phyloP scores from a whole-genome alignment of 352 stramenopile species.

The Phytophthora sp. region DNA sequence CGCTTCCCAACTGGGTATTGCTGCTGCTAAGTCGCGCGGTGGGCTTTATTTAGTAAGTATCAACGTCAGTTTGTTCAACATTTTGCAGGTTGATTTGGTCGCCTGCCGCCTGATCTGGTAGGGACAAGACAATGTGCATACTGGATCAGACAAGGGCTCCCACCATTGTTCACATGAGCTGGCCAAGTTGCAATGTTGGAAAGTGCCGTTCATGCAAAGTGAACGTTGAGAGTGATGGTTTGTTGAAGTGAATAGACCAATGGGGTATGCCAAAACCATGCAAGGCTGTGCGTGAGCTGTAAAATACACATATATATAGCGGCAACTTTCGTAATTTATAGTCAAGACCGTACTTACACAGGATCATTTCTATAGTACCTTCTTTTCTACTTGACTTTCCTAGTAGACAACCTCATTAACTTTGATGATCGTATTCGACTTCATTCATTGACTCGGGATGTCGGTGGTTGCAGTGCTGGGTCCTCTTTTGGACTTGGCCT shows the following conservation, averaged over 20 bases:
- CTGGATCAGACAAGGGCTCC: too few relatives aligned
- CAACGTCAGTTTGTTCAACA: too few relatives aligned
- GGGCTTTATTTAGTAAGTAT: too few relatives aligned
- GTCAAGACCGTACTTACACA: conserved; percentile 19
- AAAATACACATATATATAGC: background rate
- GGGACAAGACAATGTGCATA: too few relatives aligned
- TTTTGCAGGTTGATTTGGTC: too few relatives aligned
- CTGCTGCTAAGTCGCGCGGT: too few relatives aligned
- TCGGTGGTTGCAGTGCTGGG: background rate
- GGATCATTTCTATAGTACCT: conserved; percentile 27
- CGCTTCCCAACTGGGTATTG: too few relatives aligned
- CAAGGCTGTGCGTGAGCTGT: background rate
- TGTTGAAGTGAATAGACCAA: conserved; percentile 2
- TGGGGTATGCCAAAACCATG: background rate
- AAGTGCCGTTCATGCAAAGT: too few relatives aligned
- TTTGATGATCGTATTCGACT: conserved; percentile 17
- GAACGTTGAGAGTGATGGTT: background rate
- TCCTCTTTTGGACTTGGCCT: background rate
- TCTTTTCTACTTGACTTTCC: conserved; percentile 20
- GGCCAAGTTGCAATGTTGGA: too few relatives aligned
- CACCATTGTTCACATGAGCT: too few relatives aligned
- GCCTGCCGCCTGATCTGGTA: too few relatives aligned
- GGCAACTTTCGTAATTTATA: background rate
- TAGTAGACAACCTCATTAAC: conserved; percentile 5
- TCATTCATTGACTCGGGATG: conserved; percentile 3